Percentiles rank a stretch among this genome's conserved stretches.
Evolutionary conservation across 2,329 filamentous ascomycete genomes (phyloP).

Genomic region (Botrytis fragariae): DNA sequence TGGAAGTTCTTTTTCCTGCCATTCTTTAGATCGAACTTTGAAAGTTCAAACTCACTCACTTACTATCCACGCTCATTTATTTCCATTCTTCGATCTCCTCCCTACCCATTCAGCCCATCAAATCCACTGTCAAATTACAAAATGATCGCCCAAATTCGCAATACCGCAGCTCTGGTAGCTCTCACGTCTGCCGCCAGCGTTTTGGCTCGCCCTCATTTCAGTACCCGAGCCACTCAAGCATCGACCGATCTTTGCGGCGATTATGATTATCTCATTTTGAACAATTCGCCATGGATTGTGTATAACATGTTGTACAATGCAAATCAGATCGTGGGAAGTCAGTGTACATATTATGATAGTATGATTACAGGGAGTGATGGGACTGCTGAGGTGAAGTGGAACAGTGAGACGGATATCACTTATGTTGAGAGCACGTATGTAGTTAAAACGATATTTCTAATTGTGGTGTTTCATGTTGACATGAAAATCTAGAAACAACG

Average conservation of each 20-base stretch:
- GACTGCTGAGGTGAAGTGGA: slow-evolving; percentile 2
- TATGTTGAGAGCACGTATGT: slow-evolving; percentile 9
- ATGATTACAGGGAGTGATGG: neutral
- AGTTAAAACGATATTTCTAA: neutral
- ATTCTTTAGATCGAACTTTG: slow-evolving; percentile 10
- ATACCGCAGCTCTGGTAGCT: neutral
- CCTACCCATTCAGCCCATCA: neutral
- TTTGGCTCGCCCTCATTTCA: slow-evolving; percentile 1
- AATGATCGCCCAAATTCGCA: neutral
- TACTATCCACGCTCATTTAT: neutral
- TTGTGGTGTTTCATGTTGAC: neutral
- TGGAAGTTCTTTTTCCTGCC: neutral
- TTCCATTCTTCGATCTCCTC: neutral
- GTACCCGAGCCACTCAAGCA: neutral
- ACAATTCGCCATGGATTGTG: slow-evolving; percentile 4
- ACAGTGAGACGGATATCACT: neutral
- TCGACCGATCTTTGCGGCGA: neutral
- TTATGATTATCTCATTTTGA: neutral
- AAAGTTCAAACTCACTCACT: neutral
- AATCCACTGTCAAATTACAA: neutral
- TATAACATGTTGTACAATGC: neutral
- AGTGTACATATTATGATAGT: slow-evolving; percentile 1
- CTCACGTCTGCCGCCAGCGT: neutral
- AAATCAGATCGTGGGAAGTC: neutral
- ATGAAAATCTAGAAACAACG: neutral